Evolutionary conservation across 768 basidiomycete species (phyloP), one percentile per base, ranked within the genome.

Genomic region (Termitomyces sp.): DNA sequence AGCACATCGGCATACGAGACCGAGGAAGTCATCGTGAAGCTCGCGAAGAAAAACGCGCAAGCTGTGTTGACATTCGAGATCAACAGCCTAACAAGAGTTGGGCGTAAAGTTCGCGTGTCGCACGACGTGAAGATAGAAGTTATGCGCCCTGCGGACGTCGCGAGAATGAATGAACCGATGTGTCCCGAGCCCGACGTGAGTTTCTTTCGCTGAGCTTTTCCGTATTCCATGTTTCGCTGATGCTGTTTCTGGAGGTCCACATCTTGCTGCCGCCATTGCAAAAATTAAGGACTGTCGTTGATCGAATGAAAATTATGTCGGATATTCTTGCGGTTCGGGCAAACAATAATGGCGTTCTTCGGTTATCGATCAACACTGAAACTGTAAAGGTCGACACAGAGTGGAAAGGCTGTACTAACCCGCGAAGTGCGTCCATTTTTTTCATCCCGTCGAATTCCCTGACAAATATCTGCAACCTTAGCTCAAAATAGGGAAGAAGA

Each of bases 91-190:
- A 86, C 84, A 10, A 74, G 83, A n/a, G 75, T 81, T 29, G 89
- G 89, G 5, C 76, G 84, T 58, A 76, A 70, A 43, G 79, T 92
- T 41, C 78, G 80, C 46, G 82, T 94, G 22, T 75, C 81, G 0
- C 92, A 95, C 66, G 92, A 94, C 64, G 89, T 94, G 29, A 80
- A 81, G 62, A 88, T 94, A 56, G 88, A 89, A 50, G 85, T 95
- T 9, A 79, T 92, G 82, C 83, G 83, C 56, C 87, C 87, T 1
- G 73, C 75, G 0, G 93, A 94, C 57, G 82, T 90, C 12, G 84
- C 80, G 20, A 82, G 77, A 59, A 77, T 94, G 55, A 79, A 74
- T 27, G 93, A 94, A 67, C 93, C 93, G 1, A 69, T 90, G 63
- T 94, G 92, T 66, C 93, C 93, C 1, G 86, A 89, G 31, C 90